These are phyloP conservation scores for Delphinella strobiligena DNA, from an alignment of 2,329 filamentous ascomycete species.

Conservation along the genomic window DNA sequence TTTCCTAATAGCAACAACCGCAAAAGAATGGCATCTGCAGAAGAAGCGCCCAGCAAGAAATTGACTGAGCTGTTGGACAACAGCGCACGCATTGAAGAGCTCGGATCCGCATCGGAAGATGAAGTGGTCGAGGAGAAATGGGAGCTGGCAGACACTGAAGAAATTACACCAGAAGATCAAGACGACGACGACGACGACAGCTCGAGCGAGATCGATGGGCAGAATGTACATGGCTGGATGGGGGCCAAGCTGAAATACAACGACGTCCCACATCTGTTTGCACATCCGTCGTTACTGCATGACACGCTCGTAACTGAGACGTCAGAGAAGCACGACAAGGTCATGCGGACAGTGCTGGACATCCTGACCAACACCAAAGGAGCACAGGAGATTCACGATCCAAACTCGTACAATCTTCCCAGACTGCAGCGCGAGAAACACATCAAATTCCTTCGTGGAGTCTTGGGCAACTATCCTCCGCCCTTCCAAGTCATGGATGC, in stretches of 20 bases:
- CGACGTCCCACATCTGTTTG: conserved; percentile 42
- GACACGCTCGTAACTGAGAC: conserved; percentile 58
- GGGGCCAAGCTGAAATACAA: conserved; percentile 2
- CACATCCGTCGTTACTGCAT: conserved; percentile 45
- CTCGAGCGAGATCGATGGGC: conserved; percentile 4
- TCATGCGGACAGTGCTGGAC: conserved; percentile 55
- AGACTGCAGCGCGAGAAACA: conserved; percentile 54
- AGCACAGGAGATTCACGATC: conserved; percentile 30
- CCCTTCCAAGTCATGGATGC: conserved; percentile 68
- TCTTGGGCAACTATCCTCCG: conserved; percentile 50
- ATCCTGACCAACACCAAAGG: conserved; percentile 44
- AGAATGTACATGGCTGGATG: conserved; percentile 8
- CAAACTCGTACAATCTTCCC: conserved; percentile 62
- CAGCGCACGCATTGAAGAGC: conserved; percentile 20
- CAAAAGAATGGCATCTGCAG: conserved; percentile 1
- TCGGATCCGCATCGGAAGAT: conserved; percentile 17
- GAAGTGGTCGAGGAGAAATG: conserved; percentile 3
- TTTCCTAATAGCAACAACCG: not conserved
- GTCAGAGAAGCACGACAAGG: conserved; percentile 55
- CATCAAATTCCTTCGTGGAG: conserved; percentile 47
- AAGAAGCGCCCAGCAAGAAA: conserved; percentile 10
- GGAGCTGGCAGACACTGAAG: conserved; percentile 1
- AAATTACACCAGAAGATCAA: conserved; percentile 6
- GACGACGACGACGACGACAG: conserved; percentile 12
- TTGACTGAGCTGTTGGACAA: conserved; percentile 17